Base-by-base conservation (phyloP, 2,329 filamentous ascomycete species). In the Onygena corvina region DNA sequence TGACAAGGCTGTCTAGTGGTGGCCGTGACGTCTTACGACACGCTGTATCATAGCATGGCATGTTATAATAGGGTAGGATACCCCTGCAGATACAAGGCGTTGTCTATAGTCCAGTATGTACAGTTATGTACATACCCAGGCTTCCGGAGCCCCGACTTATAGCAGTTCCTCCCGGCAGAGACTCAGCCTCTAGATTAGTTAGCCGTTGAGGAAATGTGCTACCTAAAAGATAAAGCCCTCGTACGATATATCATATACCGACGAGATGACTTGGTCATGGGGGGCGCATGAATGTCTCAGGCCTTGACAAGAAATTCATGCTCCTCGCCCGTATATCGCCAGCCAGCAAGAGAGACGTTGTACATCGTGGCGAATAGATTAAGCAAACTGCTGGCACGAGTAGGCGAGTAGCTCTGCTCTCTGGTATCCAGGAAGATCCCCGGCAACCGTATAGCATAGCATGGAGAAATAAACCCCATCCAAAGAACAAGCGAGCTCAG, bases 401-500 rank as follows among this genome's bases (percentile, higher is more conserved):
- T 29, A 29, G 11, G 4, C 5, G 27, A 29, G 27, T n/a, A 29
- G 27, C 27, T 29, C 27, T 29, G 27, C 27, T 29, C 5, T n/a
- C 27, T 29, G 27, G 27, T 29, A 29, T 11, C 27, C 27, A 29
- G 11, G 27, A 11, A 29, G 4, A 11, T 5, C 4, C 4, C 27
- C 27, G 11, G 27, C 4, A 5, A 29, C 27, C 4, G 27, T n/a
- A n/a, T n/a, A n/a, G n/a, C n/a, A n/a, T n/a, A n/a, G 11, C 27
- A 5, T 29, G 27, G 27, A 29, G 27, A 29, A 29, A 5, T 5
- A 29, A 11, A 29, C 27, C 27, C 27, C 27, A 29, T 11, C 31
- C 31, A 34, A 34, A 9, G 31, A 12, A 1, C 12, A 4, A n/a
- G 4, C 31, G 4, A 12, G 36, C 36, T 77, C 63, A 81, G 57